phyloP scores from a whole-genome alignment of 1,284 basidiomycete genomes.

The Cystodermella granulosa region DNA sequence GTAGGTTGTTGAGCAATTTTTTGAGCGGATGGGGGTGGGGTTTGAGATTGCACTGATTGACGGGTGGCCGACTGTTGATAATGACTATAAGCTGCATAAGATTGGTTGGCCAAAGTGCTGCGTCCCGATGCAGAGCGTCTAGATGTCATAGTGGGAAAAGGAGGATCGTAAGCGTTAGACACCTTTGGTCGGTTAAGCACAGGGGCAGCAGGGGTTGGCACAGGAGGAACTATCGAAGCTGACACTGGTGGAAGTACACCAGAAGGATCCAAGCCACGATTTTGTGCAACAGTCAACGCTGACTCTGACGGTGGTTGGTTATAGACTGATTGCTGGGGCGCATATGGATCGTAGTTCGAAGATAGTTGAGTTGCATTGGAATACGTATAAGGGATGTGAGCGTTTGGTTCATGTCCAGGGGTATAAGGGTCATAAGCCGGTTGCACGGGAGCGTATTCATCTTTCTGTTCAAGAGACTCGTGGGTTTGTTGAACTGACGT shows the following conservation, averaged over 20 bases:
- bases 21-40: background rate
- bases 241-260: background rate
- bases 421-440: no score
- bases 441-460: no score
- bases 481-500: no score
- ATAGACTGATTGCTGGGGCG: conserved; percentile 6
- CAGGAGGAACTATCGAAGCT: conserved; percentile 20
- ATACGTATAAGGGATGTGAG: conserved; percentile 20
- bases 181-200: conserved; percentile 56
- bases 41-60: background rate
- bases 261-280: no score
- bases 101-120: conserved; percentile 1
- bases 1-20: background rate
- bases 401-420: background rate
- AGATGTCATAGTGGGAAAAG: conserved; percentile 50
- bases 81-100: background rate
- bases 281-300: no score
- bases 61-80: background rate
- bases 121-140: conserved; percentile 22
- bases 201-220: conserved; percentile 40
- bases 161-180: conserved; percentile 75
- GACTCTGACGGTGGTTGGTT: conserved; percentile 10
- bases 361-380: conserved; percentile 10
- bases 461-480: no score
- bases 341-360: conserved; percentile 10